A percentile compares a stretch with the other conserved stretches of the same genome.
Evolutionary conservation across 169 alveolate genomes (phyloP).

Genomic region (Eimeria mitis): DNA sequence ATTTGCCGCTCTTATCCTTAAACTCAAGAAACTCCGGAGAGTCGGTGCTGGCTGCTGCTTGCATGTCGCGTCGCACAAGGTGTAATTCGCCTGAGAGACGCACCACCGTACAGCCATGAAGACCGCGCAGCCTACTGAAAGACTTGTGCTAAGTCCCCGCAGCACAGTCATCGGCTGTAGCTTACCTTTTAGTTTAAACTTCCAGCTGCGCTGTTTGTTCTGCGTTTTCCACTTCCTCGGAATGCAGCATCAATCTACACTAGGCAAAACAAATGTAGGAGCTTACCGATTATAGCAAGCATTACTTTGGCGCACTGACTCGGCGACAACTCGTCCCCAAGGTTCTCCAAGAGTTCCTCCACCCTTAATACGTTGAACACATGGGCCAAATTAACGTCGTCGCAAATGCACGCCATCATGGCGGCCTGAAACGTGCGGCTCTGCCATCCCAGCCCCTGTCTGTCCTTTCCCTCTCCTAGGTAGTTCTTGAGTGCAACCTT

Average conservation of each 20-base stretch:
- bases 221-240: neutral
- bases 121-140: neutral
- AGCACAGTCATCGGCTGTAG: neutral
- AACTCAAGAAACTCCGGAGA: slow-evolving; percentile 67
- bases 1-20: slow-evolving; percentile 44
- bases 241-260: neutral
- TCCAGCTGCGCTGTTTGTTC: neutral
- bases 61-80: slow-evolving; percentile 71
- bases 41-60: slow-evolving; percentile 27
- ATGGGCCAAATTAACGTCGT: slow-evolving; percentile 74
- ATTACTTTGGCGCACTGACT: slow-evolving; percentile 52
- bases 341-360: slow-evolving; percentile 77
- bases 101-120: neutral
- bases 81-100: slow-evolving; percentile 58
- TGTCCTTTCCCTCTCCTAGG: slow-evolving; percentile 59
- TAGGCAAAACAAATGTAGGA: neutral
- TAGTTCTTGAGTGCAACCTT: slow-evolving; percentile 26
- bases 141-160: neutral
- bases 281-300: slow-evolving; percentile 69
- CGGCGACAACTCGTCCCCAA: slow-evolving; percentile 42
- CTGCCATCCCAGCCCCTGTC: slow-evolving; percentile 67
- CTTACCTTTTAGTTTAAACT: neutral
- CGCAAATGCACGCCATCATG: slow-evolving; percentile 60
- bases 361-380: slow-evolving; percentile 62
- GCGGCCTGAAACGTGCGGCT: slow-evolving; percentile 69